phyloP scores from a whole-genome alignment of 805 yeast species.

The Saccharomycodes ludwigii region DNA sequence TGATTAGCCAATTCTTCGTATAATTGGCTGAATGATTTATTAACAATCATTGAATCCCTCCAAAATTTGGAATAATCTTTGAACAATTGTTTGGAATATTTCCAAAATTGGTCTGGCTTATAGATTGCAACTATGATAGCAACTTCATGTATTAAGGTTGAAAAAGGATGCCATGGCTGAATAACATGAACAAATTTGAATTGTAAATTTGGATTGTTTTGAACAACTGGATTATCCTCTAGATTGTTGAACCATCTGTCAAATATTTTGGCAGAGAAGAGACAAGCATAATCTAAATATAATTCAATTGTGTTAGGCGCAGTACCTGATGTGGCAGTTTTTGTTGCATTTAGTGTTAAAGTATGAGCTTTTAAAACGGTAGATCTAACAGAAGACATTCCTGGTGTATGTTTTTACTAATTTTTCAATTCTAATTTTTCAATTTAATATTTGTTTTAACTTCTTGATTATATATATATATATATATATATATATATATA shows the following conservation, averaged over 20 bases:
- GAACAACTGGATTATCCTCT: constrained; percentile 34
- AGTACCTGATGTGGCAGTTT: not conserved
- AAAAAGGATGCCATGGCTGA: constrained; percentile 89
- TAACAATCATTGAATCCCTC: constrained; percentile 48
- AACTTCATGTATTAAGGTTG: constrained; percentile 57
- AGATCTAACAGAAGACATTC: constrained; percentile 6
- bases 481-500: too few species aligned
- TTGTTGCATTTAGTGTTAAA: constrained; percentile 3
- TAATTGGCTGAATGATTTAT: constrained; percentile 42
- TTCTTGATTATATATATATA: too few species aligned
- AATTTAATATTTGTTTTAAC: too few species aligned
- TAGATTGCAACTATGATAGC: constrained; percentile 53
- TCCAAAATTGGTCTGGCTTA: constrained; percentile 44
- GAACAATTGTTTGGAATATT: constrained; percentile 44
- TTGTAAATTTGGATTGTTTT: too few species aligned
- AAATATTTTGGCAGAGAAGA: constrained; percentile 56
- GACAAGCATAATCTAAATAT: constrained; percentile 69
- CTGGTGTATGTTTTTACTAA: too few species aligned
- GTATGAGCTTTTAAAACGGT: constrained; percentile 4
- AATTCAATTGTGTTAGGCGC: constrained; percentile 37
- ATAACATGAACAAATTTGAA: constrained; percentile 58
- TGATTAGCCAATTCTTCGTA: constrained; percentile 40
- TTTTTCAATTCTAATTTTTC: too few species aligned
- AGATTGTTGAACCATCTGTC: constrained; percentile 36
- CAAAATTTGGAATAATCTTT: constrained; percentile 35